A percentile compares a stretch with the other conserved stretches of the same genome.
Evolutionary conservation across 176 grass and related monocot genomes (phyloP).

Genomic region (Avena sativa): DNA sequence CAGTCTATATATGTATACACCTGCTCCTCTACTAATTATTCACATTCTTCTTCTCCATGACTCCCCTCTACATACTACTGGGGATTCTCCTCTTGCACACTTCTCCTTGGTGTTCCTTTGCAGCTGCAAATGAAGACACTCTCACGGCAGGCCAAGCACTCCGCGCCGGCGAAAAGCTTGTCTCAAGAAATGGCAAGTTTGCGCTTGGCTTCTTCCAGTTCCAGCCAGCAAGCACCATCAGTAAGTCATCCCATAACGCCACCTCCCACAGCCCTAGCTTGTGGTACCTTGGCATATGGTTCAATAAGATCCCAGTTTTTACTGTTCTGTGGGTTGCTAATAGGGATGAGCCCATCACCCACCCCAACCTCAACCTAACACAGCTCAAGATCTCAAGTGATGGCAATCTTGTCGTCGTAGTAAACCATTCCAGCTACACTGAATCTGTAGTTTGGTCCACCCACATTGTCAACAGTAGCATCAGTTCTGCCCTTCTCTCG

Average conservation of each 20-base stretch:
- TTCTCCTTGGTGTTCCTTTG: neutral
- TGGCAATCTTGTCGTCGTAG: conserved; percentile 6
- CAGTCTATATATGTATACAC: neutral
- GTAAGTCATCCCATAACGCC: neutral
- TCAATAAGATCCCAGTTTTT: conserved; percentile 12
- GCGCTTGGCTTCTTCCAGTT: neutral
- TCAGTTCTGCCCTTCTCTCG: neutral
- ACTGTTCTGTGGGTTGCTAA: conserved; percentile 9
- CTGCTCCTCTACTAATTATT: neutral
- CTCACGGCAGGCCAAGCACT: neutral
- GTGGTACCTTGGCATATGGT: conserved; percentile 35
- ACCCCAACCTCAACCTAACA: neutral
- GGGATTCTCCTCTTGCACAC: neutral
- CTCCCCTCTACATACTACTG: neutral
- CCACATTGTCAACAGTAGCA: neutral
- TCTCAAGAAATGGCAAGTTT: neutral
- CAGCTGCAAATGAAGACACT: neutral
- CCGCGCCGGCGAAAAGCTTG: neutral
- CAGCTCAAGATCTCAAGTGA: conserved; percentile 10
- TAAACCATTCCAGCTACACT: neutral
- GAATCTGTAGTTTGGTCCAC: conserved; percentile 25
- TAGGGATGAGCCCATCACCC: conserved; percentile 20
- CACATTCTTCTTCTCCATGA: neutral
- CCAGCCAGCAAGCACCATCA: neutral
- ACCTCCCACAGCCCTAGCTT: too few species aligned